A percentile compares a stretch with the other conserved stretches of the same genome.
Conservation (phyloP, 331 rosid species). For the Erythrophleum ivorense region DNA sequence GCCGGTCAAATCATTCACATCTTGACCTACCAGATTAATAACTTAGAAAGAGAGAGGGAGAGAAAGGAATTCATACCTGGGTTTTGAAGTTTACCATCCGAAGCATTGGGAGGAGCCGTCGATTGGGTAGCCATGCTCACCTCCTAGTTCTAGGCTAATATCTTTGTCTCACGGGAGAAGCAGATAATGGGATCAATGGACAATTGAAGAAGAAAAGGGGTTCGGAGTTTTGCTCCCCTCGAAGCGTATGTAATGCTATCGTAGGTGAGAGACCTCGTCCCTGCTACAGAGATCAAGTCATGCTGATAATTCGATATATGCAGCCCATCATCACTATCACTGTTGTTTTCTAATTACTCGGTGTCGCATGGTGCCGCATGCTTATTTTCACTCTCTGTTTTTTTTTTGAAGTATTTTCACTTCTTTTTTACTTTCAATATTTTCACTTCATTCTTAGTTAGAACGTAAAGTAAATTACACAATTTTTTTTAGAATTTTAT, state of each 20-base stretch:
- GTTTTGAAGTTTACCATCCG: conserved; percentile 42
- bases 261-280: background rate
- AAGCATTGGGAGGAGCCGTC: conserved; percentile 45
- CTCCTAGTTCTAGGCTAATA: conserved; percentile 23
- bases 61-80: conserved; percentile 46
- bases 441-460: too few relatives aligned
- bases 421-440: too few relatives aligned
- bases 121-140: conserved; percentile 59
- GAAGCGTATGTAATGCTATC: background rate
- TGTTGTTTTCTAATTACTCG: too few relatives aligned
- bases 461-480: too few relatives aligned
- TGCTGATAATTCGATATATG: background rate
- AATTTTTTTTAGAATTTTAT: too few relatives aligned
- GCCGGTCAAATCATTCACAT: background rate
- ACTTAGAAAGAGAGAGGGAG: background rate
- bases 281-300: background rate
- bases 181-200: conserved; percentile 24
- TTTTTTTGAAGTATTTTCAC: too few relatives aligned
- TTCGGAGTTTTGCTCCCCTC: background rate
- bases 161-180: background rate
- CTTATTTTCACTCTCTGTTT: too few relatives aligned
- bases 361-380: too few relatives aligned
- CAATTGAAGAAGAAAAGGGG: background rate
- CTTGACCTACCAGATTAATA: background rate
- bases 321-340: background rate